Conservation (phyloP, 2,329 filamentous ascomycete genomes). For the Aspergillus candidus region DNA sequence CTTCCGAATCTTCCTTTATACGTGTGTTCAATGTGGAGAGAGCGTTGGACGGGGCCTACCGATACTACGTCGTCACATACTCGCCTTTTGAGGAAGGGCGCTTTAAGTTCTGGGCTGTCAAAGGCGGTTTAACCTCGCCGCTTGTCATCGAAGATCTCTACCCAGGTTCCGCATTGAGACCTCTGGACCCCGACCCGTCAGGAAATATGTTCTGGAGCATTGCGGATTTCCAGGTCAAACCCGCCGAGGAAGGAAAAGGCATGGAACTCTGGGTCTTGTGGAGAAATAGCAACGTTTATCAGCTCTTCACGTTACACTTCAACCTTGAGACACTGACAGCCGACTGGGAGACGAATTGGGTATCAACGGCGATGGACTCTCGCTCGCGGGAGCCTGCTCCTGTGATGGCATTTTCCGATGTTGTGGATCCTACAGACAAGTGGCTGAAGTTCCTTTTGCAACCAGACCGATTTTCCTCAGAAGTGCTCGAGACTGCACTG, state of each 20-base stretch:
- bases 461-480: constrained; percentile 72
- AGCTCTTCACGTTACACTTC: constrained; percentile 68
- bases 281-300: constrained; percentile 77
- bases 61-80: constrained; percentile 68
- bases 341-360: constrained; percentile 66
- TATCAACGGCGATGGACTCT: constrained; percentile 58
- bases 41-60: constrained; percentile 41
- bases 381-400: constrained; percentile 49
- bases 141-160: constrained; percentile 67
- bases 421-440: constrained; percentile 68
- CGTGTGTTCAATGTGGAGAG: constrained; percentile 59
- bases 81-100: constrained; percentile 81
- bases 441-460: constrained; percentile 81
- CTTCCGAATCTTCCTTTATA: constrained; percentile 69
- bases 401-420: constrained; percentile 56
- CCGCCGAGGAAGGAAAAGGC: constrained; percentile 46
- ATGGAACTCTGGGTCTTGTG: constrained; percentile 69
- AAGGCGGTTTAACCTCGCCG: constrained; percentile 51
- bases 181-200: constrained; percentile 56
- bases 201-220: constrained; percentile 73
- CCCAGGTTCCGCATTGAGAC: constrained; percentile 56
- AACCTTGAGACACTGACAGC: constrained; percentile 57
- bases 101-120: constrained; percentile 88
- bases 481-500: constrained; percentile 77
- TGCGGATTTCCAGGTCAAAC: constrained; percentile 64